Conservation (phyloP, 192 early-diverging fungal species). For the Coemansia sp. region DNA sequence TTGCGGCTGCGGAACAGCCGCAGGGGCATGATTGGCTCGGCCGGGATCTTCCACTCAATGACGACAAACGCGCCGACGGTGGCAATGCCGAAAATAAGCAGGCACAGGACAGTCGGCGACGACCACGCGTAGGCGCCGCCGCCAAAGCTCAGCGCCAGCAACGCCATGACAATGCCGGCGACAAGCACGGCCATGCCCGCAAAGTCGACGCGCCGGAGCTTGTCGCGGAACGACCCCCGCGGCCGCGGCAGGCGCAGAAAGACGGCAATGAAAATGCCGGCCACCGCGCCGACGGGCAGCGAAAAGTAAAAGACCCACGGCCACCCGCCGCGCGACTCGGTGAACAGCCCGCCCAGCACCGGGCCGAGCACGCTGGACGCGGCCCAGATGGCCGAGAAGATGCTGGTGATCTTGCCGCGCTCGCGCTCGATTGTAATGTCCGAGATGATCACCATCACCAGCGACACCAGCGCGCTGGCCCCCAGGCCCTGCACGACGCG, state of each 20-base stretch:
- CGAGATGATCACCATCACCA: constrained; percentile 63
- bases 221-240: constrained; percentile 33
- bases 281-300: constrained; percentile 45
- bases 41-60: constrained; percentile 55
- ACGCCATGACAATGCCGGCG: constrained; percentile 58
- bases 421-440: constrained; percentile 63
- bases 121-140: constrained; percentile 72
- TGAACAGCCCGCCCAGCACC: constrained; percentile 59
- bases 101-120: constrained; percentile 58
- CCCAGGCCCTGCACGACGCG: constrained; percentile 67
- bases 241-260: constrained; percentile 46
- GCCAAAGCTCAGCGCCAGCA: constrained; percentile 73
- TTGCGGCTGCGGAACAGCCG: constrained; percentile 58
- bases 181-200: constrained; percentile 59
- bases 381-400: constrained; percentile 59
- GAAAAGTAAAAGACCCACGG: constrained; percentile 62
- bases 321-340: constrained; percentile 45
- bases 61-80: constrained; percentile 56
- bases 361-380: constrained; percentile 60
- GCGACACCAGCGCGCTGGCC: constrained; percentile 60
- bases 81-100: constrained; percentile 54
- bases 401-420: constrained; percentile 59
- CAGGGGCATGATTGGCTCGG: constrained; percentile 65
- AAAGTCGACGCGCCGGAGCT: constrained; percentile 65
- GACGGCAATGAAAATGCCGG: constrained; percentile 33